Base-by-base conservation (phyloP, 2,329 filamentous ascomycete genomes). In the Fusarium anthophilum region DNA sequence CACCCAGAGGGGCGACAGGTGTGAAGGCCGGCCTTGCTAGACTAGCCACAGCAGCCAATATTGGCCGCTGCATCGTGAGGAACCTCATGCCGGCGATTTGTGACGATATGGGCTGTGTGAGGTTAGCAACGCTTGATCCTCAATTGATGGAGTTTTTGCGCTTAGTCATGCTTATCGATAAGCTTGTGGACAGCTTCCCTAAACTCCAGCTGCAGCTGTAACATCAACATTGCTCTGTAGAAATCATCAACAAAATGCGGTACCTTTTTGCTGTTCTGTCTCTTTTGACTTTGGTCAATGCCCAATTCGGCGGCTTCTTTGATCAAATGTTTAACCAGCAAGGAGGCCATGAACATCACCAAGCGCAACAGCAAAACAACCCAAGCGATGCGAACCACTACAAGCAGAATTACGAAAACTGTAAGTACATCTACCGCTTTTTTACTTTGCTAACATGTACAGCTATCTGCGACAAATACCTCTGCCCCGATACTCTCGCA, bases 301-400 rank as follows among this genome's bases (percentile, higher is more conserved):
- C 94, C 17, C 96, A 98, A 84, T 98, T 98, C 83, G 93, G 94
- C 81, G 77, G 80, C 73, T 98, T 99, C 89, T 99, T 98, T 84
- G 95, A 98, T 82, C 94, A 98, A 79, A 98, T 98, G 94, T 98
- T 99, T 82, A 89, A 91, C 77, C 75, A 76, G 24, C 68, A 73
- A 45, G 90, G 90, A 75, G 83, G 87, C 68, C 84, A 84, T 70
- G 82, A 81, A 51, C 81, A 81, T 17, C 84, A 86, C 18, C 88
- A 90, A 76, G 89, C 90, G 37, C 92, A 94, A 76, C 90, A 90
- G 32, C 92, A 94, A 79, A 96, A 98, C 81, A 94, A 93, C 35
- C 89, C 94, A 5, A 97, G 94, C 79, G 96, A 98, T 83, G 93
- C 94, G 20, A 85, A 86, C 30, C 92, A 93, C 86, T 98, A 98